Evolutionary conservation across 345 rosid species (phyloP).

Genomic region (Excoecaria cochinchinensis): DNA sequence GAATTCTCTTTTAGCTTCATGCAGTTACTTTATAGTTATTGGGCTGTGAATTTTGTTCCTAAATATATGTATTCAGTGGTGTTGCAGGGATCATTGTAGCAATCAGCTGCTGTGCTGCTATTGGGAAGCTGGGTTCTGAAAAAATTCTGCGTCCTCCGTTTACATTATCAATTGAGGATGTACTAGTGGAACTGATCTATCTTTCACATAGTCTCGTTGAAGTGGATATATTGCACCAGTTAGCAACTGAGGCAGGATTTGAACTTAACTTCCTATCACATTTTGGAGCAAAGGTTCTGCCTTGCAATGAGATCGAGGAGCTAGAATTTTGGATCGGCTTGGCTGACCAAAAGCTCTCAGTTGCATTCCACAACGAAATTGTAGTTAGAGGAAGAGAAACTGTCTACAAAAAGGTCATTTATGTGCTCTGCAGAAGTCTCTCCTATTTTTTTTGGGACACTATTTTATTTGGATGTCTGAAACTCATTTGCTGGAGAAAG

Average conservation of each 20-base stretch:
- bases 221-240: constrained; percentile 51
- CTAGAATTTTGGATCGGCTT: constrained; percentile 72
- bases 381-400: constrained; percentile 19
- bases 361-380: constrained; percentile 47
- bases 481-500: not conserved
- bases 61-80: constrained; percentile 54
- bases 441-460: not conserved
- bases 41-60: constrained; percentile 18
- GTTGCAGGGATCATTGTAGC: constrained; percentile 67
- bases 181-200: constrained; percentile 53
- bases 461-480: not conserved
- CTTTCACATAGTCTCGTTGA: constrained; percentile 45
- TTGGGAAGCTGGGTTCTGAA: constrained; percentile 45
- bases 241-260: constrained; percentile 65
- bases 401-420: constrained; percentile 42
- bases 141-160: constrained; percentile 37
- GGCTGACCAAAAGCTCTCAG: constrained; percentile 56
- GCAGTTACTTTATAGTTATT: constrained; percentile 7
- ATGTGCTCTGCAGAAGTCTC: not conserved
- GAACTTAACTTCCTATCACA: constrained; percentile 53
- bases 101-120: constrained; percentile 60
- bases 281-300: constrained; percentile 52
- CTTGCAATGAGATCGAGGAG: constrained; percentile 46
- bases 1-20: constrained; percentile 11
- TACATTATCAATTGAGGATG: constrained; percentile 36